Evolutionary conservation across 1,284 basidiomycete genomes (phyloP).

Genomic region (Malassezia nana): DNA sequence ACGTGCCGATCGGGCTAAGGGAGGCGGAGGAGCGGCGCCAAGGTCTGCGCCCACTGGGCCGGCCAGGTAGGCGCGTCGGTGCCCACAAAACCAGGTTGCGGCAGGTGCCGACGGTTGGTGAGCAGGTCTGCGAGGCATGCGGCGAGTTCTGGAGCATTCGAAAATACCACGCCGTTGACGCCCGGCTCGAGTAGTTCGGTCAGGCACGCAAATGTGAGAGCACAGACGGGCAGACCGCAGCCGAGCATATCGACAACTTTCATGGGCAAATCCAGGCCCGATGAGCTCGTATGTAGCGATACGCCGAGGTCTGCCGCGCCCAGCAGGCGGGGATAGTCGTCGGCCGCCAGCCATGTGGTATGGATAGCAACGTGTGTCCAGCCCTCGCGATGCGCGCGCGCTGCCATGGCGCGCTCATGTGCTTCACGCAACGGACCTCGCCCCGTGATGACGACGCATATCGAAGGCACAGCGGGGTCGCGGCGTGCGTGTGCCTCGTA

Average conservation of each 20-base stretch:
- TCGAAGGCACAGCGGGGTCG: conserved; percentile 23
- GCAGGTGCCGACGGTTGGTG: neutral
- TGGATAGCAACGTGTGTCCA: conserved; percentile 68
- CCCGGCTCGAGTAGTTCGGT: conserved; percentile 74
- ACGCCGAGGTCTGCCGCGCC: conserved; percentile 87
- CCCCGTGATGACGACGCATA: conserved; percentile 74
- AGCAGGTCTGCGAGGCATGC: conserved; percentile 53
- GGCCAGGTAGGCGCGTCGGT: conserved; percentile 2
- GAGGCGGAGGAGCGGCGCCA: conserved; percentile 1
- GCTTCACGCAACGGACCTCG: conserved; percentile 67
- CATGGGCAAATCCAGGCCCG: conserved; percentile 89
- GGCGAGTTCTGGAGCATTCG: conserved; percentile 61
- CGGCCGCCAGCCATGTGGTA: conserved; percentile 50
- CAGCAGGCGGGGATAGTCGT: conserved; percentile 33
- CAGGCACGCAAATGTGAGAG: conserved; percentile 74
- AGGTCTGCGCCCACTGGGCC: conserved; percentile 4
- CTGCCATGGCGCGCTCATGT: conserved; percentile 62
- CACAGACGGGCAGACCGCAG: conserved; percentile 82
- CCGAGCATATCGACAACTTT: conserved; percentile 99
- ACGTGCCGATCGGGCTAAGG: neutral
- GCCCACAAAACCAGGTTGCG: conserved; percentile 1
- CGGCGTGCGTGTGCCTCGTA: conserved; percentile 59
- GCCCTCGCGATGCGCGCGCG: conserved; percentile 57
- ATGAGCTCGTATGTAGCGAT: conserved; percentile 79
- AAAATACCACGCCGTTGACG: conserved; percentile 71